These are phyloP conservation scores for Wickerhamomyces sp. DNA, from an alignment of 1,139 yeast genomes.

Conservation along the genomic window DNA sequence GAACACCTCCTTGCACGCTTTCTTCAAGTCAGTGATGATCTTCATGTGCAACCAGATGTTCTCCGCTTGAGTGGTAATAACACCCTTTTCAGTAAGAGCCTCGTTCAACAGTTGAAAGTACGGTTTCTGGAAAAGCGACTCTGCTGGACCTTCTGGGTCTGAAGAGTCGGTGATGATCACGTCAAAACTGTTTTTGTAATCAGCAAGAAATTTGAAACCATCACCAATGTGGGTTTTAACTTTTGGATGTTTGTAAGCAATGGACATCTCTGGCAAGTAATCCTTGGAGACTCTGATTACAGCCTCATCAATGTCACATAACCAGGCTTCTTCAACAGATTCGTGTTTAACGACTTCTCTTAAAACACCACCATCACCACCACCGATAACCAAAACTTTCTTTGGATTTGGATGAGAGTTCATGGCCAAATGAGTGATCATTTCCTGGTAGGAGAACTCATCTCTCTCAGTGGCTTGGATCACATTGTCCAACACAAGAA, in stretches of 20 bases:
- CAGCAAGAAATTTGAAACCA: constrained; percentile 85
- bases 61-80: constrained; percentile 88
- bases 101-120: constrained; percentile 74
- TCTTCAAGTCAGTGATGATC: constrained; percentile 68
- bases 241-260: constrained; percentile 74
- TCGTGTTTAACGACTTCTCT: constrained; percentile 89
- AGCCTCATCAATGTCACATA: constrained; percentile 89
- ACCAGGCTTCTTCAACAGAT: constrained; percentile 75
- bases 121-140: constrained; percentile 77
- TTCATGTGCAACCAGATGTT: constrained; percentile 85
- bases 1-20: constrained; percentile 73
- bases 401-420: constrained; percentile 90
- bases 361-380: constrained; percentile 96
- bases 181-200: constrained; percentile 67
- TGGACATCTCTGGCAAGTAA: constrained; percentile 80
- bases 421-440: constrained; percentile 87
- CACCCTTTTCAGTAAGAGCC: constrained; percentile 84
- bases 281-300: constrained; percentile 79
- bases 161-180: constrained; percentile 92
- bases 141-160: constrained; percentile 97
- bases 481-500: constrained; percentile 83
- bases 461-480: constrained; percentile 93
- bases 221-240: constrained; percentile 82
- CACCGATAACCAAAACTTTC: constrained; percentile 86
- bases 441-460: constrained; percentile 92